Evolutionary conservation across 768 basidiomycete species (phyloP), one percentile per base, ranked within the genome.

Genomic region (Suillus subluteus): DNA sequence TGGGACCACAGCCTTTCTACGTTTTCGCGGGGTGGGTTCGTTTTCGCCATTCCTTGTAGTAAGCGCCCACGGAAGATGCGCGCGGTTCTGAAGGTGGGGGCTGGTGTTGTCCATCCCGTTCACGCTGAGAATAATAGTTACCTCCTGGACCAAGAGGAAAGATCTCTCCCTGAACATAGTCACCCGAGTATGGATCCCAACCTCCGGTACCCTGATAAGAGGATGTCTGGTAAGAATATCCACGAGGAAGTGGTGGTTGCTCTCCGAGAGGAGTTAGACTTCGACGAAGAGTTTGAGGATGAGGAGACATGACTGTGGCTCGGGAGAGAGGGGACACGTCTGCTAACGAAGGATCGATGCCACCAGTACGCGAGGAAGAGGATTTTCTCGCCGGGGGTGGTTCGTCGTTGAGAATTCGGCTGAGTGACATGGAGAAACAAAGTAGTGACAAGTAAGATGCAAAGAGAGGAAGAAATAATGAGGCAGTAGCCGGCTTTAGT

Each of bases 351-450:
- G 70, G 38, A 68, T 76, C 74, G 71, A 68, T 41, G 63, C 68
- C 66, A 67, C 73, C 58, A 68, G 69, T 48, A 66, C 69, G 71
- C 40, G 70, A 55, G 65, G 69, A 64, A 30, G 61, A 63, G 52
- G 70, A 58, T 56, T 76, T 73, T 61, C 80, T 71, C 56, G 81
- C 75, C 26, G 82, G 80, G 40, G 81, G 78, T 52, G 89, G 84
- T 69, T 91, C 88, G 79, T 92, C 87, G 79, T 93, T 93, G 79
- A 93, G 87, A 68, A 93, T 92, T 70, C 87, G 84, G 72, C 87
- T 88, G 76, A 93, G 87, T 62, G 91, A 92, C 91, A 93, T 93
- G 78, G 67, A 72, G 54, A 63, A 66, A 38, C 30, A 61, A 66
- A 61, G 56, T 55, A 38, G 30, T 8, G 50, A 56, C 58, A 58